Evolutionary conservation across 2,329 filamentous ascomycete genomes (phyloP).

Genomic region (Pyricularia pennisetigena): DNA sequence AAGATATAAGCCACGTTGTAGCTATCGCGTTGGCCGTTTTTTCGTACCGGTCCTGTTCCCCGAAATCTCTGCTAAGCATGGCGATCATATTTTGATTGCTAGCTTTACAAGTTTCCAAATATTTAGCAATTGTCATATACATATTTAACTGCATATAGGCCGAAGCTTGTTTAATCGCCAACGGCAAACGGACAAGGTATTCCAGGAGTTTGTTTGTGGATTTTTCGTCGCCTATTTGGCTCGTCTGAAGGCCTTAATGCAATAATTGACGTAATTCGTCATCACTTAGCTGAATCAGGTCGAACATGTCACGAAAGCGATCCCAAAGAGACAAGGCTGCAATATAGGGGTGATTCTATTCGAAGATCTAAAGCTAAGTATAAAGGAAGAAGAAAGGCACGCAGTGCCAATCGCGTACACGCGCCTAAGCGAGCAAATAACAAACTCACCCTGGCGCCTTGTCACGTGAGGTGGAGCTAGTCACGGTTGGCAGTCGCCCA

Average conservation of each 20-base stretch:
- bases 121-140: background rate
- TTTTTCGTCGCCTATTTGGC: background rate
- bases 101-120: constrained; percentile 4
- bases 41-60: constrained; percentile 6
- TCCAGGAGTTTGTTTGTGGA: background rate
- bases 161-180: constrained; percentile 10
- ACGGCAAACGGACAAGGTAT: constrained; percentile 5
- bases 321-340: too few species aligned
- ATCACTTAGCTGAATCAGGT: constrained; percentile 13
- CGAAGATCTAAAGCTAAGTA: too few species aligned
- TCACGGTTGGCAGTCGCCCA: too few species aligned
- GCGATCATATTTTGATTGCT: constrained; percentile 6
- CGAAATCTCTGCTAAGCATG: constrained; percentile 10
- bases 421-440: too few species aligned
- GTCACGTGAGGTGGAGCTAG: too few species aligned
- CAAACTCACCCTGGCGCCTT: too few species aligned
- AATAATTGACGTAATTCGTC: constrained; percentile 15
- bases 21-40: constrained; percentile 7
- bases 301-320: too few species aligned
- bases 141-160: constrained; percentile 7
- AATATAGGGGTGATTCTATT: too few species aligned
- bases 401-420: too few species aligned
- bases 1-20: constrained; percentile 12
- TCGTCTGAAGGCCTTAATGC: constrained; percentile 7
- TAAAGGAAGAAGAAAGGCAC: too few species aligned